These are phyloP conservation scores for Vigna reflexopilosa DNA, from an alignment of 306 rosid species.

Conservation along the genomic window DNA sequence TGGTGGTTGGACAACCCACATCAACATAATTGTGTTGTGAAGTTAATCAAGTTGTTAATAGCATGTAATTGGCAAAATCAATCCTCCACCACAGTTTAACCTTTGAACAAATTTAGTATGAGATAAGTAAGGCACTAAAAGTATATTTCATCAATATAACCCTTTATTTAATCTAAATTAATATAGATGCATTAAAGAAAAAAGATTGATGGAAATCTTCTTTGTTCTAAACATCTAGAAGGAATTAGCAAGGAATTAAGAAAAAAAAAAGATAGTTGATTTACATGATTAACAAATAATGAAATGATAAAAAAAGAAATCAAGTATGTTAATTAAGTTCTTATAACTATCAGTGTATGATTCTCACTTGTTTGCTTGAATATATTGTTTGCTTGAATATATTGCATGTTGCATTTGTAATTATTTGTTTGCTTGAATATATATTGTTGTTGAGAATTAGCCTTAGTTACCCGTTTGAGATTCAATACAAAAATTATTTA, in stretches of 20 bases:
- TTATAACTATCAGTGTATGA: not conserved
- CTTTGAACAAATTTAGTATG: not conserved
- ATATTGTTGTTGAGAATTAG: too few species aligned
- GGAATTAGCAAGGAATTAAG: not conserved
- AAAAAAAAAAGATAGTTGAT: not conserved
- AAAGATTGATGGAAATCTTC: not conserved
- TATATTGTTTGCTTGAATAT: too few species aligned
- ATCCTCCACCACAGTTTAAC: not conserved
- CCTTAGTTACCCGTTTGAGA: too few species aligned
- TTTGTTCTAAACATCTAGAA: not conserved
- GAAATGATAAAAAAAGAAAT: not conserved
- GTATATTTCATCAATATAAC: not conserved
- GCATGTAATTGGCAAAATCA: not conserved
- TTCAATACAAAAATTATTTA: too few species aligned
- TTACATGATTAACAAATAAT: not conserved
- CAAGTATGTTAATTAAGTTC: not conserved
- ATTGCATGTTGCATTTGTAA: too few species aligned
- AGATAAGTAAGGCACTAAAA: not conserved
- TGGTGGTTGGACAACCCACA: constrained; percentile 65
- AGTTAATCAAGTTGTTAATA: constrained; percentile 22
- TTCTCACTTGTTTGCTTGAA: too few species aligned
- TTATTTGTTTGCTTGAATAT: too few species aligned
- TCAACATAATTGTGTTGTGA: constrained; percentile 50
- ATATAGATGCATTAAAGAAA: not conserved
- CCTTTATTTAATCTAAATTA: not conserved